A percentile compares a stretch with the other conserved stretches of the same genome.
Conservation (phyloP, 1,284 basidiomycete genomes). For the Lentinula novae-zelandiae region DNA sequence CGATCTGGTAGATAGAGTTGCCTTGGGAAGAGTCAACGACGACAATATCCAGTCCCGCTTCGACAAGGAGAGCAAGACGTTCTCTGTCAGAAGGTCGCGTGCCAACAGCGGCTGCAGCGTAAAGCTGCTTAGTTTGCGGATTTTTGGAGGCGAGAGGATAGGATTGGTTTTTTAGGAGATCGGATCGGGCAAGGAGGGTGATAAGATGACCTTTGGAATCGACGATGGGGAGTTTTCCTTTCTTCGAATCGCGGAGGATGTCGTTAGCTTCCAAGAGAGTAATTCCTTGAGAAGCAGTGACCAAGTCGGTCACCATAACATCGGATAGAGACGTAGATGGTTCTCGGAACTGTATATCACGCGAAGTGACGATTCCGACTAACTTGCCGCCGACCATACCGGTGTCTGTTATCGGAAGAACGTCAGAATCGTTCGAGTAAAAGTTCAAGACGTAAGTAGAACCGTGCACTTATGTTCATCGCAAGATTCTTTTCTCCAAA, state of each 20-base stretch:
- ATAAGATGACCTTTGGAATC: slow-evolving; percentile 73
- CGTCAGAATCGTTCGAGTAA: slow-evolving; percentile 19
- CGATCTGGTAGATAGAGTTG: slow-evolving; percentile 91
- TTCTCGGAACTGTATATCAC: slow-evolving; percentile 93
- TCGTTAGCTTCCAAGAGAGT: slow-evolving; percentile 92
- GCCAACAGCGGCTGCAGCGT: slow-evolving; percentile 96
- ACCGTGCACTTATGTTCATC: not conserved
- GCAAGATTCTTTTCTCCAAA: slow-evolving; percentile 5
- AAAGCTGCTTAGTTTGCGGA: slow-evolving; percentile 92
- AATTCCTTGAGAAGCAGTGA: slow-evolving; percentile 82
- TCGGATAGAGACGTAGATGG: slow-evolving; percentile 66
- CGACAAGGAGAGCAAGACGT: slow-evolving; percentile 82
- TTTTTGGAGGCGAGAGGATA: slow-evolving; percentile 95
- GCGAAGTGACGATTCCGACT: slow-evolving; percentile 94
- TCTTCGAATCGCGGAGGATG: slow-evolving; percentile 95
- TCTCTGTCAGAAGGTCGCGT: slow-evolving; percentile 89
- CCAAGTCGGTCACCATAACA: slow-evolving; percentile 88
- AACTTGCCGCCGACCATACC: slow-evolving; percentile 89
- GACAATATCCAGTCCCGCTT: slow-evolving; percentile 95
- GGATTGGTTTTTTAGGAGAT: slow-evolving; percentile 97
- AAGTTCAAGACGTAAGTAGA: not conserved
- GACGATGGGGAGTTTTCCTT: slow-evolving; percentile 95
- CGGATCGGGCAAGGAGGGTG: slow-evolving; percentile 91
- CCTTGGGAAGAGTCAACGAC: slow-evolving; percentile 96
- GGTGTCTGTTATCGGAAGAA: slow-evolving; percentile 55